These are phyloP conservation scores for Fusarium floridanum DNA, from an alignment of 2,329 filamentous ascomycete species.

Conservation along the genomic window DNA sequence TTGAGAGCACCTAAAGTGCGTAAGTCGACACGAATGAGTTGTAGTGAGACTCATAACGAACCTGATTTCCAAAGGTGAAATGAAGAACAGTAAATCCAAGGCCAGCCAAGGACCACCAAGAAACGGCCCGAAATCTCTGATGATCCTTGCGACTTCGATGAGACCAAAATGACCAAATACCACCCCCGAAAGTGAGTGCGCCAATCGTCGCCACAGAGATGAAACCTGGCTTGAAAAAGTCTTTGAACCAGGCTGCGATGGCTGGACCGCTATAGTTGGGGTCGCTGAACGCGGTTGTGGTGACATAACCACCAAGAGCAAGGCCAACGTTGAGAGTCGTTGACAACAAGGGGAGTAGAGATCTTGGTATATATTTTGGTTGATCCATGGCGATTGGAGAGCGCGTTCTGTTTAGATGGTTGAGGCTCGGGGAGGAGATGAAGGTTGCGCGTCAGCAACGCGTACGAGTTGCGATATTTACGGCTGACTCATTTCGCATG, in stretches of 20 bases:
- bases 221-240: slow-evolving; percentile 31
- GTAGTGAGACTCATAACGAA: neutral
- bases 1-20: neutral
- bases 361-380: neutral
- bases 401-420: neutral
- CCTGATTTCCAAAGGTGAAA: slow-evolving; percentile 1
- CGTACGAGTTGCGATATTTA: neutral
- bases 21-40: neutral
- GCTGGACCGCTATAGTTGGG: slow-evolving; percentile 22
- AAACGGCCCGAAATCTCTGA: neutral
- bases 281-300: slow-evolving; percentile 21
- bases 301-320: slow-evolving; percentile 25
- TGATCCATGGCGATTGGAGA: neutral
- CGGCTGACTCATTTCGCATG: neutral
- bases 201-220: slow-evolving; percentile 27
- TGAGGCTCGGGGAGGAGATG: neutral
- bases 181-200: slow-evolving; percentile 10
- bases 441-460: neutral
- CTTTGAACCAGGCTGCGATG: slow-evolving; percentile 28
- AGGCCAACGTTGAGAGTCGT: neutral
- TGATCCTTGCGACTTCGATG: neutral
- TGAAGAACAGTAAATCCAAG: neutral
- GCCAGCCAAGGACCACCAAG: neutral
- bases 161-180: neutral
- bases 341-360: neutral